Evolutionary conservation across 2,329 filamentous ascomycete genomes (phyloP), one percentile per base, ranked within the genome.

Genomic region (Pseudogymnoascus sp.): DNA sequence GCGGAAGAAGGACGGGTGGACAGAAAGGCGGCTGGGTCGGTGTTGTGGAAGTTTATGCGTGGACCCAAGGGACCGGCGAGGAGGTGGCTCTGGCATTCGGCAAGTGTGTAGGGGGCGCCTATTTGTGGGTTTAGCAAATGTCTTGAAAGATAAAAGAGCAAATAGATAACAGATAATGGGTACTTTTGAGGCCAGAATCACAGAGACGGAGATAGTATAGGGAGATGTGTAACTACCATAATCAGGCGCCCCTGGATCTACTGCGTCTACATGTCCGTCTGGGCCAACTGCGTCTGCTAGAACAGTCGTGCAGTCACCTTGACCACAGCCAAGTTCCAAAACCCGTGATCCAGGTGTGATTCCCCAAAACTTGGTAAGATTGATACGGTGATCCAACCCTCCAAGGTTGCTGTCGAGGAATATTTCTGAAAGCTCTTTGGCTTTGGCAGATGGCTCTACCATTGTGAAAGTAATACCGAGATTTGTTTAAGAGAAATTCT

Each of bases 281-380:
- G 74, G 67, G 2, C 78, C 77, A 1, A 81, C 75, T 18, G 71
- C 75, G 65, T 75, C 68, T 50, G 82, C 83, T 16, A 86, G 76
- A 2, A 78, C 79, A 9, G 77, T 74, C 1, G 83, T 85, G 65
- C 77, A 79, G 63, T 81, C 81, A 2, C 83, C 83, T 65, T 86
- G 83, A 1, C 83, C 83, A 69, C 83, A 85, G 58, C 82, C 83
- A 37, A 86, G 69, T 67, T 86, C 83, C 1, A 86, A 74, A 6
- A 85, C 69, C 2, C 73, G 75, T 28, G 74, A 73, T 63, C 77
- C 76, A 0, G 73, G 69, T 1, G 61, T 18, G 60, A 78, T 72
- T 22, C 66, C 64, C 74, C 74, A 79, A 25, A 65, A 61, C 41
- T 73, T 68, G 33, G 74, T 58, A 11, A 78, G 69, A 2, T 66